Evolutionary conservation across 352 stramenopile species (phyloP), one percentile per base, ranked within the genome.

Genomic region (Phytophthora sansomeana): DNA sequence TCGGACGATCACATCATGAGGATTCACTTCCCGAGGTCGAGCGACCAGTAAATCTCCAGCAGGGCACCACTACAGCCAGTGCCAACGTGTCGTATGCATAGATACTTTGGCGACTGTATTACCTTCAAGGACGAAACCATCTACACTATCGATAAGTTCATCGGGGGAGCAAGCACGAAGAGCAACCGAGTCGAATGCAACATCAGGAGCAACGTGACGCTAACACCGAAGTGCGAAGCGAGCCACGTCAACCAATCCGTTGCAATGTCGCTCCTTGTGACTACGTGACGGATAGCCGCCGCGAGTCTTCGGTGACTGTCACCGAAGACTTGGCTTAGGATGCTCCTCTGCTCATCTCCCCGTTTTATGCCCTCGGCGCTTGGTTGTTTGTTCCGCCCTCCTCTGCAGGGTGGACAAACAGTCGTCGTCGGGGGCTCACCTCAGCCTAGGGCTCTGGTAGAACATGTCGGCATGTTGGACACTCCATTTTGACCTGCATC

Each of bases 401-500:
- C 50, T 73, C 35, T 66, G 29, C 59, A 56, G 51, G 32, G 46
- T 58, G 44, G 26, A 68, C 38, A 57, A 62, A 51, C 47, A 38
- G 39, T 62, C 51, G 30, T 46, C 39, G 24, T 21, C 28, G 44
- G 53, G 26, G 44, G 58, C 69, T 71, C 69, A 64, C 47, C 47
- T 68, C 65, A 61, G 28, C 43, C 44, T 81, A 96, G n/a, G 86
- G 86, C 78, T 93, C 84, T 24, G 96, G 94, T 54, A 98, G 78
- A 42, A 86, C 85, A 61, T 85, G 94, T 59, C 96, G 81, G 83
- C 96, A 98, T 58, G 96, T 97, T 53, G 96, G 96, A 78, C 96
- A 99, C 77, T 99, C 94, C 94, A 98, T 98, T 78, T 98, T 99
- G 48, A 98, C 91, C 47, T 98, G 89, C 96, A 99, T 99, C 96